Evolutionary conservation across 768 basidiomycete species (phyloP).

Genomic region (Auricularia sp.): DNA sequence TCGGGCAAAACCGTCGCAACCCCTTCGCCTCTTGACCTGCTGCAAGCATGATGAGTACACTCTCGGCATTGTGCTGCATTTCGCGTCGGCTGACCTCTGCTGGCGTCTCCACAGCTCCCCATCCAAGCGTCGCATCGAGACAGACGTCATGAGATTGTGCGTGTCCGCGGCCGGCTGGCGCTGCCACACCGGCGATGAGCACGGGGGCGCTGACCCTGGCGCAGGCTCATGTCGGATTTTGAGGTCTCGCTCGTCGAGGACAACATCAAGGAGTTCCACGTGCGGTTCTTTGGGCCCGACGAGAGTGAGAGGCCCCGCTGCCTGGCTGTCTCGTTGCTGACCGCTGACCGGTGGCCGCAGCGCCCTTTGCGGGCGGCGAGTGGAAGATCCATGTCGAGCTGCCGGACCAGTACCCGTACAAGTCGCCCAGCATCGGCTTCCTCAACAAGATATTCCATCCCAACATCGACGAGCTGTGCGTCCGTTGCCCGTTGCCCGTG

Average conservation of each 20-base stretch:
- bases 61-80: not conserved
- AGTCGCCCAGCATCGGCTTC: constrained; percentile 97
- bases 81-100: not conserved
- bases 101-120: constrained; percentile 54
- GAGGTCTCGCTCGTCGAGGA: constrained; percentile 96
- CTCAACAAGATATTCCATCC: constrained; percentile 99
- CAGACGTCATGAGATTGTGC: constrained; percentile 99
- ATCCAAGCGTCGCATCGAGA: constrained; percentile 85
- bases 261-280: constrained; percentile 98
- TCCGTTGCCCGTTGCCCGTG: constrained; percentile 11
- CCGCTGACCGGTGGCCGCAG: constrained; percentile 28
- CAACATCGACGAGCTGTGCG: constrained; percentile 96
- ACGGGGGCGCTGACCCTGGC: constrained; percentile 7
- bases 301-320: constrained; percentile 60
- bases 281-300: constrained; percentile 84
- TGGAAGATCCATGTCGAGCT: constrained; percentile 99
- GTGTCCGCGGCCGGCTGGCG: constrained; percentile 14
- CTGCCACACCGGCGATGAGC: not conserved
- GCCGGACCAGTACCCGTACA: constrained; percentile 97
- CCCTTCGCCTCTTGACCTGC: not conserved
- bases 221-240: constrained; percentile 95
- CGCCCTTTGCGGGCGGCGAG: constrained; percentile 92
- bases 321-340: constrained; percentile 2
- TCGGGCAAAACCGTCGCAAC: not conserved
- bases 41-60: not conserved